Percentiles rank a stretch among this genome's conserved stretches.
Conservation (phyloP, 768 basidiomycete genomes). For the Hericium coralloides region DNA sequence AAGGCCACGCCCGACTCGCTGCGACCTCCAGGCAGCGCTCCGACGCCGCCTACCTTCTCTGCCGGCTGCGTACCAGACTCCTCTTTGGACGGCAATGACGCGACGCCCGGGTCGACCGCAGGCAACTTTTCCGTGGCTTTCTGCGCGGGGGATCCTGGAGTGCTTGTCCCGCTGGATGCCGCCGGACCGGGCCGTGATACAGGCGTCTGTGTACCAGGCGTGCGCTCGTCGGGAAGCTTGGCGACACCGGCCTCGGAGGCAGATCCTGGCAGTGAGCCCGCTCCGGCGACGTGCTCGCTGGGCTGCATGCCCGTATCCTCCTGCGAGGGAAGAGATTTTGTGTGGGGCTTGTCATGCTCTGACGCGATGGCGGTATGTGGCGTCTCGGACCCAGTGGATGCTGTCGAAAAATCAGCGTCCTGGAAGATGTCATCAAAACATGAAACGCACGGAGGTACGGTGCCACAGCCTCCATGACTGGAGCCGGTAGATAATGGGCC, state of each 20-base stretch:
- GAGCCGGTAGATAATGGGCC: conserved; percentile 15
- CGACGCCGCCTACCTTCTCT: conserved; percentile 17
- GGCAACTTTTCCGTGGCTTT: not conserved
- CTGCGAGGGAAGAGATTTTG: not conserved
- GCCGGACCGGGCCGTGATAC: not conserved
- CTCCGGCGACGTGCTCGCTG: not conserved
- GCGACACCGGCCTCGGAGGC: not conserved
- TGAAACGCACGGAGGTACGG: conserved; percentile 17
- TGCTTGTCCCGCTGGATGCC: not conserved
- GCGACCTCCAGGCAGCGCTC: conserved; percentile 15
- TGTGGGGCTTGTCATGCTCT: not conserved
- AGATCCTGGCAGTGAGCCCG: not conserved
- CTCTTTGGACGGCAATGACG: conserved; percentile 14
- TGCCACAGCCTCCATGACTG: conserved; percentile 16
- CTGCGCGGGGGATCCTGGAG: not conserved
- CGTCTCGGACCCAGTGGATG: not conserved
- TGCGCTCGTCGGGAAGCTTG: not conserved
- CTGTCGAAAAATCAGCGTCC: not conserved
- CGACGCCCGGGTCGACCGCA: not conserved
- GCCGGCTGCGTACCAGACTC: conserved; percentile 8
- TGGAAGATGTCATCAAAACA: not conserved
- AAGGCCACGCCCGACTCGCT: not conserved
- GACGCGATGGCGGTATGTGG: not conserved
- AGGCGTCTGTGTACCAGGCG: not conserved
- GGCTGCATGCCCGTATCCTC: not conserved